Percentiles rank a stretch among this genome's conserved stretches.
These are phyloP conservation scores for Verticillium zaregamsianum DNA, from an alignment of 2,329 filamentous ascomycete genomes.

Conservation along the genomic window DNA sequence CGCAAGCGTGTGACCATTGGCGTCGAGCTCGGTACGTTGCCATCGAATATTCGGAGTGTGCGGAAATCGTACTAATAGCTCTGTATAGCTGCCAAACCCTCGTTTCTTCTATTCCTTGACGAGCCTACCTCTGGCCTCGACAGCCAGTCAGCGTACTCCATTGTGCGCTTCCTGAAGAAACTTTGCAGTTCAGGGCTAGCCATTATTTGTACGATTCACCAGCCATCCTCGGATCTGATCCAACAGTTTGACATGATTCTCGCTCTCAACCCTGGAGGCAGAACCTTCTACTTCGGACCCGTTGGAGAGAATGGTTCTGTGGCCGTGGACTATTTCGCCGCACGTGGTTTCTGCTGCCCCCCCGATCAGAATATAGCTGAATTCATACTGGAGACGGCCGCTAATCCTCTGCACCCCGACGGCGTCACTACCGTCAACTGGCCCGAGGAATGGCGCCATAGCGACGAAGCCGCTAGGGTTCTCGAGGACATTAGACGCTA, in stretches of 20 bases:
- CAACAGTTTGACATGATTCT: constrained; percentile 55
- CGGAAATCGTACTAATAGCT: too few species aligned
- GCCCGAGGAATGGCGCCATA: constrained; percentile 71
- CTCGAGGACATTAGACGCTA: constrained; percentile 62
- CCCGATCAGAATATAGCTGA: constrained; percentile 35
- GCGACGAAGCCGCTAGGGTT: constrained; percentile 54
- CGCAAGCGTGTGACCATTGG: constrained; percentile 48
- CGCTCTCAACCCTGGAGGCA: constrained; percentile 60
- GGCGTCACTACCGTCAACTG: constrained; percentile 53
- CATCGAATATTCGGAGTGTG: too few species aligned
- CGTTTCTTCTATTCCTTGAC: constrained; percentile 48
- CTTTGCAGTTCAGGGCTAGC: constrained; percentile 51
- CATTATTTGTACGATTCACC: constrained; percentile 51
- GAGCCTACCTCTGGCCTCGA: constrained; percentile 54
- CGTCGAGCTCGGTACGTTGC: constrained; percentile 27
- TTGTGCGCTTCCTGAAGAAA: constrained; percentile 66
- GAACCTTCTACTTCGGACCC: constrained; percentile 65
- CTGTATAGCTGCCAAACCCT: constrained; percentile 30
- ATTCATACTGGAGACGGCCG: constrained; percentile 42
- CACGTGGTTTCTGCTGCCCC: constrained; percentile 39
- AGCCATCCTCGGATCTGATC: constrained; percentile 48
- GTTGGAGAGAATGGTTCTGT: constrained; percentile 55
- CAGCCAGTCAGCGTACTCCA: constrained; percentile 63
- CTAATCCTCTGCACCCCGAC: constrained; percentile 26
- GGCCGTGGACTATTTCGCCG: constrained; percentile 55